Conservation (phyloP, 1,284 basidiomycete species). For the Lignosus rhinocerotis region DNA sequence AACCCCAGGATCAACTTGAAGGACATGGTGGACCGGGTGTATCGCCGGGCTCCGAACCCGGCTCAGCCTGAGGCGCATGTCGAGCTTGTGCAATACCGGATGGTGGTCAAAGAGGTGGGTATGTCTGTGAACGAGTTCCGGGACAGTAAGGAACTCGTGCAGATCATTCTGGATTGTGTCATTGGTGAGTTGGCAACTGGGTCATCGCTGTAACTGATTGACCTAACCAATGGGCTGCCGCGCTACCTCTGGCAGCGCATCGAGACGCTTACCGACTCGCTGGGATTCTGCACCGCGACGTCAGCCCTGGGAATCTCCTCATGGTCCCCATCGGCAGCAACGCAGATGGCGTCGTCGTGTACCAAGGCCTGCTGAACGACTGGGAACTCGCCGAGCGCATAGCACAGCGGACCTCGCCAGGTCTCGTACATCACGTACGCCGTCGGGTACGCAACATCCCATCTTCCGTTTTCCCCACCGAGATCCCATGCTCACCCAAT, state of each 20-base stretch:
- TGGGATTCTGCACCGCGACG: conserved; percentile 7
- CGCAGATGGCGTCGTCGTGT: not conserved
- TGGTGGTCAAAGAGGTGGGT: conserved; percentile 13
- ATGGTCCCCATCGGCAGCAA: not conserved
- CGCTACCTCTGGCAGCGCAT: conserved; percentile 4
- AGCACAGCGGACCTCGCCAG: not conserved
- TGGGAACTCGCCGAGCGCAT: conserved; percentile 13
- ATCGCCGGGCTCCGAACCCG: not conserved
- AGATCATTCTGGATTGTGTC: conserved; percentile 2
- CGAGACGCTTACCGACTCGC: conserved; percentile 1
- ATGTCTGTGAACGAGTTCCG: conserved; percentile 5
- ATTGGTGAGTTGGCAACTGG: conserved; percentile 10
- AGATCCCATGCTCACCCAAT: not conserved
- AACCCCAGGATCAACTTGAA: not conserved
- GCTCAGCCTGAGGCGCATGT: not conserved
- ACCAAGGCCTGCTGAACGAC: conserved; percentile 4
- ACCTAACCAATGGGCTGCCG: not conserved
- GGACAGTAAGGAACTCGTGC: conserved; percentile 4
- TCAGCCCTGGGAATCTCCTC: conserved; percentile 16
- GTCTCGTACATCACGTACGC: not conserved
- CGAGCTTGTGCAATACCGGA: conserved; percentile 12
- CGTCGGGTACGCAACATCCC: not conserved
- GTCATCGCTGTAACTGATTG: too few relatives aligned
- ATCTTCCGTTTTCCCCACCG: not conserved
- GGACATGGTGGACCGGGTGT: not conserved